phyloP scores from a whole-genome alignment of 306 rosid species.

The Alnus rubra region DNA sequence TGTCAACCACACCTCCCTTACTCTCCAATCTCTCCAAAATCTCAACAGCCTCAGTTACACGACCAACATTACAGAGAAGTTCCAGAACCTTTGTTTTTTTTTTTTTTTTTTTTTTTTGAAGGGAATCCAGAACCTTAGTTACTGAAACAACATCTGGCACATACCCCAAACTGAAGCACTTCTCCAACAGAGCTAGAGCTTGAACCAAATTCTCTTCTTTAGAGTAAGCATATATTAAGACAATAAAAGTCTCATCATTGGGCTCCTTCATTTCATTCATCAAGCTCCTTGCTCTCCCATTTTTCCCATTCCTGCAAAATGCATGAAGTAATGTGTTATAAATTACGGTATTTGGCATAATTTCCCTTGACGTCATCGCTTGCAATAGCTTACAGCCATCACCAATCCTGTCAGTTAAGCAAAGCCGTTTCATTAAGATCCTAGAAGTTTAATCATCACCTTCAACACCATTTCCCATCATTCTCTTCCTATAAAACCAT shows the following conservation, averaged over 20 bases:
- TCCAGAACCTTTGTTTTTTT: slow-evolving; percentile 56
- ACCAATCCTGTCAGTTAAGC: slow-evolving; percentile 65
- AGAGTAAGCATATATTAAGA: slow-evolving; percentile 65
- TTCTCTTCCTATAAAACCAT: slow-evolving; percentile 68
- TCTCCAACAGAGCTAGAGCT: slow-evolving; percentile 66
- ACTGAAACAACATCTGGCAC: slow-evolving; percentile 62
- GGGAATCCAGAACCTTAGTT: slow-evolving; percentile 56
- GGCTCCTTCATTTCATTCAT: slow-evolving; percentile 64
- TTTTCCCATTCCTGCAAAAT: slow-evolving; percentile 72
- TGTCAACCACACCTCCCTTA: slow-evolving; percentile 60
- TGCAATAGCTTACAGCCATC: slow-evolving; percentile 82
- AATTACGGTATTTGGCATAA: slow-evolving; percentile 55
- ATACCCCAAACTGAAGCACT: slow-evolving; percentile 57
- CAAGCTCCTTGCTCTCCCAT: slow-evolving; percentile 83
- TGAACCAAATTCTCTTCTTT: slow-evolving; percentile 68
- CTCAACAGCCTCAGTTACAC: slow-evolving; percentile 59
- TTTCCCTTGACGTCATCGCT: slow-evolving; percentile 57
- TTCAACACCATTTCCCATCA: slow-evolving; percentile 57
- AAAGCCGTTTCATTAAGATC: slow-evolving; percentile 76
- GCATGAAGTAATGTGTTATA: slow-evolving; percentile 76
- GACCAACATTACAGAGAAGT: slow-evolving; percentile 56
- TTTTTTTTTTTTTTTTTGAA: too few relatives aligned
- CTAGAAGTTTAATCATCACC: slow-evolving; percentile 71
- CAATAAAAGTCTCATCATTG: slow-evolving; percentile 64
- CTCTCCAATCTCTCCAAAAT: slow-evolving; percentile 64